Percentiles rank a stretch among this genome's conserved stretches.
Conservation (phyloP, 2,329 filamentous ascomycete genomes). For the Pyrenochaeta sp. region DNA sequence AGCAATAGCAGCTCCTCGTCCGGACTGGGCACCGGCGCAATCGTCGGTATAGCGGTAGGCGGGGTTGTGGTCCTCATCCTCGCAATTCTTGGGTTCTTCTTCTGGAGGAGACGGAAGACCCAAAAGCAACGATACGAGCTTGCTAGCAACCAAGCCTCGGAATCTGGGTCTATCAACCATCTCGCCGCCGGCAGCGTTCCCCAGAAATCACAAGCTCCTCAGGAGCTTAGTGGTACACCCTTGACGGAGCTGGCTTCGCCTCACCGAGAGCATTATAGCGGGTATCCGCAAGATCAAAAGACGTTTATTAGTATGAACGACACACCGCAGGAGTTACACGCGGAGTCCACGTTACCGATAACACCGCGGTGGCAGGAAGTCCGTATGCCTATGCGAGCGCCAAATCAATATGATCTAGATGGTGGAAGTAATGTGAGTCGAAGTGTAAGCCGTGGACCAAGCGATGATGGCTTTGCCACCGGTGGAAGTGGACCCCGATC, state of each 20-base stretch:
- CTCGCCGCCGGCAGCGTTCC: constrained; percentile 4
- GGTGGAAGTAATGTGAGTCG: constrained; percentile 21
- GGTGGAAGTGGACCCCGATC: constrained; percentile 10
- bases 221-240: constrained; percentile 36
- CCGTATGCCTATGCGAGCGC: constrained; percentile 9
- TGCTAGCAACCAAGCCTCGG: constrained; percentile 26
- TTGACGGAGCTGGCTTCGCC: constrained; percentile 33
- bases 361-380: constrained; percentile 36
- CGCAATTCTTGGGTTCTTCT: constrained; percentile 24
- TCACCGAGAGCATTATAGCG: constrained; percentile 5
- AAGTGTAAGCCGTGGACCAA: constrained; percentile 30
- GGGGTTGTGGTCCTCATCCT: constrained; percentile 23
- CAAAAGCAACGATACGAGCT: constrained; percentile 28
- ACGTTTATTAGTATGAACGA: constrained; percentile 27
- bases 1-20: constrained; percentile 8
- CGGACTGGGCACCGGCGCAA: constrained; percentile 34
- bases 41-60: constrained; percentile 43
- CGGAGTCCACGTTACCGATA: constrained; percentile 23
- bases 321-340: constrained; percentile 33
- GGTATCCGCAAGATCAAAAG: constrained; percentile 29
- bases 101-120: constrained; percentile 31
- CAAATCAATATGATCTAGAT: constrained; percentile 28
- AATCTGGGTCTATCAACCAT: constrained; percentile 18
- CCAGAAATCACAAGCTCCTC: constrained; percentile 22
- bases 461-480: constrained; percentile 27